A percentile compares a stretch with the other conserved stretches of the same genome.
phyloP scores from a whole-genome alignment of 2,329 filamentous ascomycete genomes.

The Bipolaris oryzae region DNA sequence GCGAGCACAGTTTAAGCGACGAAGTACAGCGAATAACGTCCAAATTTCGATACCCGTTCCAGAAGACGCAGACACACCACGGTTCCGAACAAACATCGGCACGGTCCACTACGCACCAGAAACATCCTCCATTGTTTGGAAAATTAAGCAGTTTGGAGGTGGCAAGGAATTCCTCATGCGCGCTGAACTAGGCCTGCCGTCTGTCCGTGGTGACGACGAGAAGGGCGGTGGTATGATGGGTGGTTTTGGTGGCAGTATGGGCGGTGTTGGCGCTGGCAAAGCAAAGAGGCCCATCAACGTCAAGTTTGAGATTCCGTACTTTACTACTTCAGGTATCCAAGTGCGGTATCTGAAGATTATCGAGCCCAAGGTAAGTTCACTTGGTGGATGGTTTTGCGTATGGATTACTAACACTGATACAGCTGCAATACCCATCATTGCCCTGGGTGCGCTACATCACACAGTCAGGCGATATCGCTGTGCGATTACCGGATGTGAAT shows the following conservation, averaged over 20 bases:
- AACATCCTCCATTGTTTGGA: conserved; percentile 98
- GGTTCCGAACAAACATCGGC: conserved; percentile 97
- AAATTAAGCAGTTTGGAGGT: conserved; percentile 99
- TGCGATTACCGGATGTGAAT: conserved; percentile 88
- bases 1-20: conserved; percentile 95
- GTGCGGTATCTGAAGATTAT: conserved; percentile 99
- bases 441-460: conserved; percentile 99
- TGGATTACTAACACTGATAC: conserved; percentile 12
- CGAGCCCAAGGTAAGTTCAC: conserved; percentile 87
- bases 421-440: conserved; percentile 97
- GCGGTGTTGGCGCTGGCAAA: conserved; percentile 79
- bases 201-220: conserved; percentile 93
- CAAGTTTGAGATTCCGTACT: conserved; percentile 99
- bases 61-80: conserved; percentile 93
- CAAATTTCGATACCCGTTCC: conserved; percentile 97
- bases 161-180: conserved; percentile 98
- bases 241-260: conserved; percentile 96
- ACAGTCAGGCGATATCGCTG: conserved; percentile 94
- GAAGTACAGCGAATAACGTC: conserved; percentile 97
- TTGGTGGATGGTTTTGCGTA: not conserved
- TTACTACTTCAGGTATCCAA: conserved; percentile 98
- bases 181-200: conserved; percentile 90
- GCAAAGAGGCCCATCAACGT: conserved; percentile 96
- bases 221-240: conserved; percentile 97
- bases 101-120: conserved; percentile 97